Evolutionary conservation across 768 basidiomycete genomes (phyloP).

Genomic region (Lentinula edodes): DNA sequence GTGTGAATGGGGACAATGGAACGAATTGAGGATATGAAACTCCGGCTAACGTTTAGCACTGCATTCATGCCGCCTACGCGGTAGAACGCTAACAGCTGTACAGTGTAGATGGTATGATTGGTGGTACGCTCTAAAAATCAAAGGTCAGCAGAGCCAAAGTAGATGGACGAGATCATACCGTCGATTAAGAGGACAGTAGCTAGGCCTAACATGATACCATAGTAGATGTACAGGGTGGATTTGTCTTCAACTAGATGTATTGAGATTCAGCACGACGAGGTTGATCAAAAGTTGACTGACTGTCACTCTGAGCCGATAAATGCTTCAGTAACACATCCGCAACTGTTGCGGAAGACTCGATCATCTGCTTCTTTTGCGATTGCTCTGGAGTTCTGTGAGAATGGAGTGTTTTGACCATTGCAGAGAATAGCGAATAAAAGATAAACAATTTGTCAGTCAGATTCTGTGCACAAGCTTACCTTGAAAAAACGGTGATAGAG

Average conservation of each 20-base stretch:
- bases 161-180: slow-evolving; percentile 25
- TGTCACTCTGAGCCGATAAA: slow-evolving; percentile 43
- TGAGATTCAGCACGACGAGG: neutral
- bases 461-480: slow-evolving; percentile 38
- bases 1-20: too few species aligned
- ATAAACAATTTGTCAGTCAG: neutral
- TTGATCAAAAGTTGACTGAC: slow-evolving; percentile 33
- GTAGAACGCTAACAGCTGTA: slow-evolving; percentile 72
- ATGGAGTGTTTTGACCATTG: slow-evolving; percentile 84
- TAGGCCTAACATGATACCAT: slow-evolving; percentile 41
- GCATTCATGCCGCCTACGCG: slow-evolving; percentile 65
- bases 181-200: slow-evolving; percentile 43
- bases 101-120: slow-evolving; percentile 73
- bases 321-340: slow-evolving; percentile 72
- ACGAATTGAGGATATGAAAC: slow-evolving; percentile 42
- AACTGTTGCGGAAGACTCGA: slow-evolving; percentile 60
- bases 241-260: slow-evolving; percentile 13
- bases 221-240: slow-evolving; percentile 36
- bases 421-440: slow-evolving; percentile 27
- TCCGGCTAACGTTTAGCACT: slow-evolving; percentile 51
- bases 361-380: slow-evolving; percentile 72
- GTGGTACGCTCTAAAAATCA: slow-evolving; percentile 60
- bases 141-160: slow-evolving; percentile 2
- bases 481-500: slow-evolving; percentile 82
- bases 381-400: slow-evolving; percentile 72